Percentiles rank a stretch among this genome's conserved stretches.
Evolutionary conservation across 768 basidiomycete species (phyloP).

Genomic region (Dacryopinax primogenitus): DNA sequence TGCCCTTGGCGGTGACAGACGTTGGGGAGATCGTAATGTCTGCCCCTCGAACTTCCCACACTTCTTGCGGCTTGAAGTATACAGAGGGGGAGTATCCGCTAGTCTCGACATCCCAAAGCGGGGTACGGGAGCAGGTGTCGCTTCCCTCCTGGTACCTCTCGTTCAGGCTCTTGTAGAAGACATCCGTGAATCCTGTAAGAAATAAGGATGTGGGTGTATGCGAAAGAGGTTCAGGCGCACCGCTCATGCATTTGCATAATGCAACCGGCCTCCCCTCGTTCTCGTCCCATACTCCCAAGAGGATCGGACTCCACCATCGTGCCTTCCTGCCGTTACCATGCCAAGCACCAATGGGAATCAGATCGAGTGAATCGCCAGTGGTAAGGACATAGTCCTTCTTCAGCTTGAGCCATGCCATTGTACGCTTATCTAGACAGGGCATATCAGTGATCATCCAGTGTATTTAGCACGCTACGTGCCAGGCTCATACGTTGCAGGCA

Average conservation of each 20-base stretch:
- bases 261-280: conserved; percentile 51
- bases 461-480: conserved; percentile 27
- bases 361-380: conserved; percentile 34
- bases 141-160: conserved; percentile 52
- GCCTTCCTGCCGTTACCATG: conserved; percentile 82
- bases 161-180: conserved; percentile 58
- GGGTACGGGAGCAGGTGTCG: conserved; percentile 40
- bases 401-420: conserved; percentile 77
- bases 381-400: conserved; percentile 85
- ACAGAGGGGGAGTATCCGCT: conserved; percentile 54
- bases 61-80: conserved; percentile 58
- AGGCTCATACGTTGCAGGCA: conserved; percentile 79
- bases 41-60: conserved; percentile 68
- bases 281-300: conserved; percentile 64
- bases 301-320: conserved; percentile 83
- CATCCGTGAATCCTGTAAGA: conserved; percentile 62
- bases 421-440: conserved; percentile 51
- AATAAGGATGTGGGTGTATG: neutral
- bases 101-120: conserved; percentile 47
- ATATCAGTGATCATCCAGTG: neutral
- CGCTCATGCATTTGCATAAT: conserved; percentile 84
- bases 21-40: conserved; percentile 72
- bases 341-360: conserved; percentile 53
- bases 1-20: conserved; percentile 60
- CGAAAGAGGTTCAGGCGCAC: conserved; percentile 28